Percentiles rank a stretch among this genome's conserved stretches.
Conservation (phyloP, 306 rosid species). For the apple (Malus domestica) region ASM211411v1 NC_041797.1:16035001-16035500, state of each 20-base stretch:
- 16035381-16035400: not conserved
- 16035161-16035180: slow-evolving; percentile 13
- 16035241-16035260: slow-evolving; percentile 50
- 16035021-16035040: slow-evolving; percentile 85
- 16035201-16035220: slow-evolving; percentile 91
- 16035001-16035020: slow-evolving; percentile 99
- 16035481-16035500: not conserved
- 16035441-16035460: not conserved
- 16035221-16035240: slow-evolving; percentile 60
- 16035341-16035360: slow-evolving; percentile 5
- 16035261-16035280: not conserved
- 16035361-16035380: not conserved
- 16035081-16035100: slow-evolving; percentile 3
- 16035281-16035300: slow-evolving; percentile 5
- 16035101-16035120: not conserved
- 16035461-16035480: not conserved
- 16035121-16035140: not conserved
- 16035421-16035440: not conserved
- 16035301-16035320: not conserved
- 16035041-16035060: slow-evolving; percentile 76
- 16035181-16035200: slow-evolving; percentile 94
- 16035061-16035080: slow-evolving; percentile 99
- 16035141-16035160: not conserved
- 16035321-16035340: slow-evolving; percentile 4
- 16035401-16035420: not conserved